Base-by-base conservation (phyloP, 306 rosid species). In the Carpinus viminea region DNA sequence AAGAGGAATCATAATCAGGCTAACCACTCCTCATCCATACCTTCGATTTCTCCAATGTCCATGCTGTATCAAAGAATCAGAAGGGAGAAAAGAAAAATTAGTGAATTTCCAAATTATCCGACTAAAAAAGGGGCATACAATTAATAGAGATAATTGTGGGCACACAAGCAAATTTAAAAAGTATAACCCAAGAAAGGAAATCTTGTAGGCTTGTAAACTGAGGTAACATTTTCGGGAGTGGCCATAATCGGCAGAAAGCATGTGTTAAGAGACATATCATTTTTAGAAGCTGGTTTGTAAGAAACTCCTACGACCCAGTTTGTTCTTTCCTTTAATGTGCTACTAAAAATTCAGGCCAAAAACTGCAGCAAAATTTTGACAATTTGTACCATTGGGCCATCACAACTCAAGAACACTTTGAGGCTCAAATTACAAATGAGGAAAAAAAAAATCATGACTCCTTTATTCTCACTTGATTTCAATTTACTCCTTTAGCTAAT, bases 21-120 rank as follows among this genome's bases (percentile, higher is more conserved):
- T 85, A 91, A 78, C 99, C 99, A 93, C 56, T 91, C 96, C 20
- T 83, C 96, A 76, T 88, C 96, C 84, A 93, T 78, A 57, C 88
- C 87, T 80, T 95, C 97, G 86, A 93, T 86, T 79, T 96, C 92
- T 88, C 91, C 96, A 74, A 90, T 89, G 65, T 93, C 98, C 92
- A 93, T 78, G 85, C 99, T 96, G 96, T 68, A 68, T 34, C 80
- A 76, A 70, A 56, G 70, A 64, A 41, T 66, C 43, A 24, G 38
- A 13, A 76, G 36, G 47, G 7, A 20, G 46, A 9, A 53, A 46
- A 50, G 11, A 69, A 61, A 56, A 18, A 61, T 76, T 55, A 82
- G 77, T 60, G 11, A 69, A 18, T 20, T 17, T n/a, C 24, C 38
- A 5, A 54, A 47, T 45, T 36, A 77, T 51, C 64, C 41, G 36